Percentiles rank a stretch among this genome's conserved stretches.
Conservation (phyloP, 768 basidiomycete genomes). For the Mrakia blollopis region DNA sequence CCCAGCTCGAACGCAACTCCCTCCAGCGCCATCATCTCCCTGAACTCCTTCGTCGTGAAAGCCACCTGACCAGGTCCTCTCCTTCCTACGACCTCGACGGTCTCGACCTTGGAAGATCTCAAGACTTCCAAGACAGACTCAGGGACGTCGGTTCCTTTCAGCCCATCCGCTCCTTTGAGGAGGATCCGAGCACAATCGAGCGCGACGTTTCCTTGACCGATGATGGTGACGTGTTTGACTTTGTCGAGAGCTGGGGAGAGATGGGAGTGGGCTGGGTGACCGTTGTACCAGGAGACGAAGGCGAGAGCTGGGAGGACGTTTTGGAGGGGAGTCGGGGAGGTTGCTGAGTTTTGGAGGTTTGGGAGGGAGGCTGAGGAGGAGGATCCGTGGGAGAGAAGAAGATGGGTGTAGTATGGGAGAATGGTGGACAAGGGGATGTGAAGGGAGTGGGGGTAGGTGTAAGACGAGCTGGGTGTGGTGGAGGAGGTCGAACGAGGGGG, state of each 20-base stretch:
- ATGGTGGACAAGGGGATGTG: conserved; percentile 60
- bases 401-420: conserved; percentile 69
- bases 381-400: conserved; percentile 83
- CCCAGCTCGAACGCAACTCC: conserved; percentile 60
- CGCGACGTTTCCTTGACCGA: conserved; percentile 93
- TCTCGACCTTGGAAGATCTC: conserved; percentile 57
- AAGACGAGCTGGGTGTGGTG: conserved; percentile 46
- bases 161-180: conserved; percentile 60
- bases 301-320: conserved; percentile 68
- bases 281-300: conserved; percentile 95
- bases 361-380: conserved; percentile 53
- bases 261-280: conserved; percentile 67
- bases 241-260: conserved; percentile 58
- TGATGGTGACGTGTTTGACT: conserved; percentile 67
- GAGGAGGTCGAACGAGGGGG: conserved; percentile 54
- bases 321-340: conserved; percentile 46
- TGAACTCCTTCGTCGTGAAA: conserved; percentile 86
- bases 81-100: conserved; percentile 76
- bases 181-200: conserved; percentile 88
- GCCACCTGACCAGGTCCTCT: conserved; percentile 84
- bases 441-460: conserved; percentile 54
- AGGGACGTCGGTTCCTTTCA: conserved; percentile 74
- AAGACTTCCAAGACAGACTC: conserved; percentile 65
- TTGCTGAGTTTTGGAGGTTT: conserved; percentile 52
- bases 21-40: conserved; percentile 68